Percentiles rank a stretch among this genome's conserved stretches.
These are phyloP conservation scores for Apostasia shenzhenica DNA, from an alignment of 106 monocot species.

Conservation along the genomic window DNA sequence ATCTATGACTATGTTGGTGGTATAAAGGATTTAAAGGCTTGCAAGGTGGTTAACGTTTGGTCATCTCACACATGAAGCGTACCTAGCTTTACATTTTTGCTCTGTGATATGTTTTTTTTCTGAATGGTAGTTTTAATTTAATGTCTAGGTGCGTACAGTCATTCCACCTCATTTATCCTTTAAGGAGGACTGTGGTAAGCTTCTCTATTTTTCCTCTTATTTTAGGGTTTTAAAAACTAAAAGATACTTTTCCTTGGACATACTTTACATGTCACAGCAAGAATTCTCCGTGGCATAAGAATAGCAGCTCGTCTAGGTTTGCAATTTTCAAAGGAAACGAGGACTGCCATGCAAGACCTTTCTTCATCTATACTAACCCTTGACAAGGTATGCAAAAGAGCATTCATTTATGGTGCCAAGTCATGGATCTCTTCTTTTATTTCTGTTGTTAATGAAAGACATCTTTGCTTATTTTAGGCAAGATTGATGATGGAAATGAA, in stretches of 20 bases:
- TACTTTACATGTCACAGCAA: conserved; percentile 34
- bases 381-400: conserved; percentile 37
- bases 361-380: conserved; percentile 52
- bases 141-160: conserved; percentile 63
- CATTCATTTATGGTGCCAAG: not conserved
- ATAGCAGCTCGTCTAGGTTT: conserved; percentile 89
- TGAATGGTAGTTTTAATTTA: not conserved
- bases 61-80: not conserved
- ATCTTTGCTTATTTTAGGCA: conserved; percentile 42
- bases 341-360: conserved; percentile 47
- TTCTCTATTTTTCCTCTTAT: not conserved
- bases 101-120: not conserved
- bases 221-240: not conserved
- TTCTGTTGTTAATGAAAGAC: not conserved
- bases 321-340: conserved; percentile 56
- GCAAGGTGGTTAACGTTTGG: conserved; percentile 37
- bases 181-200: conserved; percentile 76
- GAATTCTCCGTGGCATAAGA: conserved; percentile 89
- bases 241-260: not conserved
- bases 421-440: not conserved
- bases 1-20: conserved; percentile 89
- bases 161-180: conserved; percentile 76
- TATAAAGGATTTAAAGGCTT: conserved; percentile 56
- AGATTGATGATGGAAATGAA: conserved; percentile 92
- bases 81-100: not conserved